Evolutionary conservation across 2,329 filamentous ascomycete genomes (phyloP).

Genomic region (Cordyceps pruinosa): DNA sequence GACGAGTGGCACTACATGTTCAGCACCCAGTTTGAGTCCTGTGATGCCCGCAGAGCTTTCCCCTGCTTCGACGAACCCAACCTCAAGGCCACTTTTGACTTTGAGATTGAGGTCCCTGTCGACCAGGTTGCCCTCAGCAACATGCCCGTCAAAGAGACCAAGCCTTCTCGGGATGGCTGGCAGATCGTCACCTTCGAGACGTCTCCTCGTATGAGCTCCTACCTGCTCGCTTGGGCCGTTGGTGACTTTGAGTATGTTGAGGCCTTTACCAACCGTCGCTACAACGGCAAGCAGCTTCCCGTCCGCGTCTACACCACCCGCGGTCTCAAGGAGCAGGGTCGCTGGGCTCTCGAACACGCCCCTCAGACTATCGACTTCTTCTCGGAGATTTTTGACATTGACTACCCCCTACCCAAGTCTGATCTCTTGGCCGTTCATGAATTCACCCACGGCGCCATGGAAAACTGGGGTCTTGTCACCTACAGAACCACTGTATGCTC

Average conservation of each 20-base stretch:
- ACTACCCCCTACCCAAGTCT: conserved; percentile 88
- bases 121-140: conserved; percentile 88
- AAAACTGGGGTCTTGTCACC: conserved; percentile 95
- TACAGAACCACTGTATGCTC: conserved; percentile 67
- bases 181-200: conserved; percentile 73
- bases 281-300: conserved; percentile 84
- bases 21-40: conserved; percentile 96
- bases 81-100: conserved; percentile 91
- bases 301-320: conserved; percentile 94
- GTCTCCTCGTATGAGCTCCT: conserved; percentile 85
- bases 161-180: conserved; percentile 53
- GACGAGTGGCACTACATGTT: conserved; percentile 66
- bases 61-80: conserved; percentile 98
- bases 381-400: conserved; percentile 87
- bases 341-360: conserved; percentile 82
- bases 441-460: conserved; percentile 84
- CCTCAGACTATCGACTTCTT: conserved; percentile 94
- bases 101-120: conserved; percentile 83
- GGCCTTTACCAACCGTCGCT: conserved; percentile 79
- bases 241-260: conserved; percentile 98
- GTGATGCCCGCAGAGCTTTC: conserved; percentile 89
- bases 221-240: conserved; percentile 87
- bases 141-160: conserved; percentile 78
- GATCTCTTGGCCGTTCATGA: conserved; percentile 89
- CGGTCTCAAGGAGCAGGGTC: conserved; percentile 88